phyloP scores from a whole-genome alignment of 148 eudicot genomes.

The Chenopodium album region DNA sequence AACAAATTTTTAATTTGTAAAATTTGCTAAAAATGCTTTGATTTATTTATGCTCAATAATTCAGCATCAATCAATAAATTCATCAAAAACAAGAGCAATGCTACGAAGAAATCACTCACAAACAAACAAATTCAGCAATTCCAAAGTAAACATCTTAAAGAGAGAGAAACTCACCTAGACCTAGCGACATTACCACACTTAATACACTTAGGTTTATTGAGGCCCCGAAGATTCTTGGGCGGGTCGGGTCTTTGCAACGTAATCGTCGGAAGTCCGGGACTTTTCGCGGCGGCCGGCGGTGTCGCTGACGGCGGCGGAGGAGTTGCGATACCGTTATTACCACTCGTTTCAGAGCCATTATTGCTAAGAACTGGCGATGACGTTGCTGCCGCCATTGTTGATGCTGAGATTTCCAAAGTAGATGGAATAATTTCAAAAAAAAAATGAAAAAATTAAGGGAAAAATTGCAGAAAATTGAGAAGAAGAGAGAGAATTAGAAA shows the following conservation, averaged over 20 bases:
- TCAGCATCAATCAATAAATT: background rate
- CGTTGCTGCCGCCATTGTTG: conserved; percentile 6
- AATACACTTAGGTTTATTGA: conserved; percentile 49
- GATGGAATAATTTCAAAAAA: background rate
- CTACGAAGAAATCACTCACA: background rate
- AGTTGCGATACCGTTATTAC: background rate
- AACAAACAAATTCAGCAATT: background rate
- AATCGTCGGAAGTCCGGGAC: conserved; percentile 19
- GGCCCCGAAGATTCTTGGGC: conserved; percentile 44
- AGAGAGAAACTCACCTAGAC: conserved; percentile 34
- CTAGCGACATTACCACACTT: conserved; percentile 57
- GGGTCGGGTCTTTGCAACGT: conserved; percentile 27
- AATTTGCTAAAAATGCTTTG: no score
- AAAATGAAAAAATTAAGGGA: background rate
- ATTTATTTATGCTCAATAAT: no score
- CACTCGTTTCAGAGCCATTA: conserved; percentile 29
- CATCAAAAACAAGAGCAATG: background rate
- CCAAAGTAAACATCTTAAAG: background rate
- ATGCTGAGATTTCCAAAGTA: background rate
- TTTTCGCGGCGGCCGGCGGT: background rate
- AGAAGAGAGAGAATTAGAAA: background rate
- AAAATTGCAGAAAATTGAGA: background rate
- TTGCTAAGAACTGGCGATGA: conserved; percentile 32
- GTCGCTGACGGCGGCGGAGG: conserved; percentile 7
- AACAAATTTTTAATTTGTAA: background rate